A percentile compares a stretch with the other conserved stretches of the same genome.
Evolutionary conservation across 2,329 filamentous ascomycete genomes (phyloP).

Genomic region (Fusarium sp.): DNA sequence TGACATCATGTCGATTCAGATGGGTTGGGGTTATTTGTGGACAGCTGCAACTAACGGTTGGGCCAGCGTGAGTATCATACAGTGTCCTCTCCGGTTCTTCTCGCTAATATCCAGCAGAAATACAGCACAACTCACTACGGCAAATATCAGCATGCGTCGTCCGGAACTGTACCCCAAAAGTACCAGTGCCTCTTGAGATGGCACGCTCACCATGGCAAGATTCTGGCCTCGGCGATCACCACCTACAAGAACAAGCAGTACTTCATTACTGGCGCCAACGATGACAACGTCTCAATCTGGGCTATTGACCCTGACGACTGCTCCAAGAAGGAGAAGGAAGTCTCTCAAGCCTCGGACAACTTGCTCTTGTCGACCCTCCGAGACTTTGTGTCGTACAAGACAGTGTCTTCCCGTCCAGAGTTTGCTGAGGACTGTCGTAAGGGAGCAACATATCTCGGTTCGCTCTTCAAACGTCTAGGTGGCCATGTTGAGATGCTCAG

Average conservation of each 20-base stretch:
- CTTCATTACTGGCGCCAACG: conserved; percentile 95
- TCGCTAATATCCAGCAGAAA: conserved; percentile 60
- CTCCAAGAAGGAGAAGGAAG: conserved; percentile 53
- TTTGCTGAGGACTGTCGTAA: conserved; percentile 93
- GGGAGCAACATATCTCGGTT: conserved; percentile 89
- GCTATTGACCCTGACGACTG: conserved; percentile 66
- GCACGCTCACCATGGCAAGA: conserved; percentile 87
- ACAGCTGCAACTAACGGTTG: conserved; percentile 91
- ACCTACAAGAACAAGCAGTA: conserved; percentile 78
- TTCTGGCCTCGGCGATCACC: conserved; percentile 84
- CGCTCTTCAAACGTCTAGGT: conserved; percentile 91
- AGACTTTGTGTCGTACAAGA: conserved; percentile 92
- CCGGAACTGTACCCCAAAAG: conserved; percentile 76
- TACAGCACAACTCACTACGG: conserved; percentile 75
- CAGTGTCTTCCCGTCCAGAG: conserved; percentile 86
- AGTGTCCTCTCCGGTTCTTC: accelerated
- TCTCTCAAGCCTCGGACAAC: conserved; percentile 57
- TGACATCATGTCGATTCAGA: conserved; percentile 87
- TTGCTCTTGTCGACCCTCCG: conserved; percentile 78
- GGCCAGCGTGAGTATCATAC: conserved; percentile 73
- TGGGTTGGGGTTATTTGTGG: conserved; percentile 87
- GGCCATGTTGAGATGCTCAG: conserved; percentile 92
- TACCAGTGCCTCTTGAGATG: conserved; percentile 84
- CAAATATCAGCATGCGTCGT: conserved; percentile 61
- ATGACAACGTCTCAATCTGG: conserved; percentile 91